A percentile compares a stretch with the other conserved stretches of the same genome.
phyloP scores from a whole-genome alignment of 306 rosid species.

The Luffa acutangula region DNA sequence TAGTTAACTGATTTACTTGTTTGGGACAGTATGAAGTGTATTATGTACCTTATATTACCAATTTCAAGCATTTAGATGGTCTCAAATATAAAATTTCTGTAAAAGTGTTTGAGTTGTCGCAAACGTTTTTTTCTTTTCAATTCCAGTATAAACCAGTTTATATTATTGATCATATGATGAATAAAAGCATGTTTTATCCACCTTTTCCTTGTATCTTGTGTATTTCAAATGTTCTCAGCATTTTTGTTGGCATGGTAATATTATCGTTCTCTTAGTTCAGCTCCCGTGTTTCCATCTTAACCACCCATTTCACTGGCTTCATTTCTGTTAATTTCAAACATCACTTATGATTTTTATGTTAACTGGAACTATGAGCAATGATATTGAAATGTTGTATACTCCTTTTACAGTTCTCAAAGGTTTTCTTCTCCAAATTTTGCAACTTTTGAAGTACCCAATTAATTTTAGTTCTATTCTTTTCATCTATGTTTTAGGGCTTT shows the following conservation, averaged over 20 bases:
- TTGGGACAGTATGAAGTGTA: neutral
- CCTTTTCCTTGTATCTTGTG: neutral
- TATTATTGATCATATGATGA: neutral
- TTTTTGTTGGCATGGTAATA: neutral
- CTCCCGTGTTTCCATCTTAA: neutral
- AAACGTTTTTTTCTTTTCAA: neutral
- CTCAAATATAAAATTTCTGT: neutral
- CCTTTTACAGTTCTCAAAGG: neutral
- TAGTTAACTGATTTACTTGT: neutral
- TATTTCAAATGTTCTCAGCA: neutral
- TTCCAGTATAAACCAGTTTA: neutral
- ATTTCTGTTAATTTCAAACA: neutral
- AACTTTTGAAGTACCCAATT: neutral
- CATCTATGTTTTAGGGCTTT: slow-evolving; percentile 54
- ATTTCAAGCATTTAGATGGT: neutral
- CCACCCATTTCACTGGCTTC: neutral
- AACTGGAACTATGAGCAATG: neutral
- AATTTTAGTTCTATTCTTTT: neutral
- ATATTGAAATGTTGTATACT: neutral
- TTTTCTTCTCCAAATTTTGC: neutral
- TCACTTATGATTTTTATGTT: neutral
- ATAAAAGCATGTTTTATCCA: neutral
- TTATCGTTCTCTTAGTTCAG: neutral
- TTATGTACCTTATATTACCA: neutral
- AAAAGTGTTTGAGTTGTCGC: neutral